Conservation (phyloP, 371 early-diverging fungal genomes). For the Lichtheimia ornata region DNA sequence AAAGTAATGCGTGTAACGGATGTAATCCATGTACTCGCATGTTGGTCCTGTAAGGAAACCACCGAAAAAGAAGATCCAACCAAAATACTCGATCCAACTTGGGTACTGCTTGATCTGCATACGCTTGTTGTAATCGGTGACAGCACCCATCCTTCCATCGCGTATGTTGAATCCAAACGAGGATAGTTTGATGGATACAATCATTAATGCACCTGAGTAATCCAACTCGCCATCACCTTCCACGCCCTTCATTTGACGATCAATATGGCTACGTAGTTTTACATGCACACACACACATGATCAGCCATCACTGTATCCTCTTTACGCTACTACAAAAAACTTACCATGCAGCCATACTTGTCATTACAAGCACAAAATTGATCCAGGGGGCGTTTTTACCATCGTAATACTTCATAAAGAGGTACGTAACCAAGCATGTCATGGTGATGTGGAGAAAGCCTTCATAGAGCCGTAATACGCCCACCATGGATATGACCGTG, state of each 20-base stretch:
- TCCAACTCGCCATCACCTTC: conserved; percentile 66
- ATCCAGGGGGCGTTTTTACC: conserved; percentile 60
- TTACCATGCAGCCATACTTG: conserved; percentile 77
- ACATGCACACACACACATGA: too few relatives aligned
- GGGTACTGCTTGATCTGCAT: conserved; percentile 69
- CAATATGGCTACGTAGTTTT: too few relatives aligned
- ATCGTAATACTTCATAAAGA: conserved; percentile 46
- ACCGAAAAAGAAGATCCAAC: conserved; percentile 88
- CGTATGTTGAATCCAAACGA: conserved; percentile 83
- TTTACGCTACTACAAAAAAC: background rate
- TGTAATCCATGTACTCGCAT: conserved; percentile 77
- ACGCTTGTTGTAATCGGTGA: conserved; percentile 59
- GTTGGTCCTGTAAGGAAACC: conserved; percentile 87
- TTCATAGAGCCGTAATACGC: conserved; percentile 54
- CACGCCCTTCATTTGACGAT: conserved; percentile 55
- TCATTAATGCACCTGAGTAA: conserved; percentile 90
- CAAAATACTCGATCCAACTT: conserved; percentile 75
- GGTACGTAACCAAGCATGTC: conserved; percentile 60
- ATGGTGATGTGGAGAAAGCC: conserved; percentile 70
- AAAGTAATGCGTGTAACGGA: conserved; percentile 11
- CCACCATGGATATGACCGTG: conserved; percentile 61
- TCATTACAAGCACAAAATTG: conserved; percentile 74
- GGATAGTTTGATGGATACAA: conserved; percentile 85
- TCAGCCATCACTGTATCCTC: background rate
- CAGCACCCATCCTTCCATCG: conserved; percentile 15